These are phyloP conservation scores for Alternaria metachromatica DNA, from an alignment of 2,329 filamentous ascomycete genomes.

Conservation along the genomic window DNA sequence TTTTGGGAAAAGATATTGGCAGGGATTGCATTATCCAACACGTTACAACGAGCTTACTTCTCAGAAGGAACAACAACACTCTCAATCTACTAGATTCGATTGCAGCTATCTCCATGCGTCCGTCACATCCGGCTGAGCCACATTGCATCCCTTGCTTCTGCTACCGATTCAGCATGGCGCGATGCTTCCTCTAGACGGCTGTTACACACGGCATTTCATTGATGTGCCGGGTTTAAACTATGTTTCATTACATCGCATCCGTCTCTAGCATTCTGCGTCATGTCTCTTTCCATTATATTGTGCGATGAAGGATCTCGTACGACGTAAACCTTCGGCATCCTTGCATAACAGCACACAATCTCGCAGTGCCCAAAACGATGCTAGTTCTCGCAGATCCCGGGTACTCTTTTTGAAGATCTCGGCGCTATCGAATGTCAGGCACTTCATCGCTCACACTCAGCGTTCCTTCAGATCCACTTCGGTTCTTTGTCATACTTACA, in stretches of 20 bases:
- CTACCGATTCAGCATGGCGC: not conserved
- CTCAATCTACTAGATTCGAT: not conserved
- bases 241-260: not conserved
- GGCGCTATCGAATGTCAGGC: not conserved
- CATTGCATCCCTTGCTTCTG: not conserved
- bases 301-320: not conserved
- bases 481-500: not conserved
- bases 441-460: not conserved
- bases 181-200: not conserved
- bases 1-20: not conserved
- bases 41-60: not conserved
- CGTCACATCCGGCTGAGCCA: not conserved
- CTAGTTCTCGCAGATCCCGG: not conserved
- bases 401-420: not conserved
- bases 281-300: not conserved
- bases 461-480: not conserved
- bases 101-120: not conserved
- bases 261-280: not conserved
- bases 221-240: not conserved
- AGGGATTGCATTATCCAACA: conserved; percentile 7
- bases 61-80: not conserved
- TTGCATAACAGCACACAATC: not conserved
- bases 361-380: not conserved
- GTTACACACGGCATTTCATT: not conserved
- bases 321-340: not conserved